A percentile compares a stretch with the other conserved stretches of the same genome.
Conservation (phyloP, 495 filamentous ascomycete species). For the Aspergillus conjunctus region DNA sequence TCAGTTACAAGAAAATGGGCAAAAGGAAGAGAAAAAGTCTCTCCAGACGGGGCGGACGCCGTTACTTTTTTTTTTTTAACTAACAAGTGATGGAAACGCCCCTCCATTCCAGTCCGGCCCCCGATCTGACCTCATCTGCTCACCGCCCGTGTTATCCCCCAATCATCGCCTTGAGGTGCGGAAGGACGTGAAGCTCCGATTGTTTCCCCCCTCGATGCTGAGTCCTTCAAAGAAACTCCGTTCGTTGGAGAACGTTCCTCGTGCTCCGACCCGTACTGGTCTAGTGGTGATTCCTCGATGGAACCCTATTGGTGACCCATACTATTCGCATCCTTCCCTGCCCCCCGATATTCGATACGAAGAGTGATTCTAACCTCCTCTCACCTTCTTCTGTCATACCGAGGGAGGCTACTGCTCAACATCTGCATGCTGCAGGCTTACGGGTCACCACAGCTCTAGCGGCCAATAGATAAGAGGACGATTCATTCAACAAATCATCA, state of each 20-base stretch:
- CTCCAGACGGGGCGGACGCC: not conserved
- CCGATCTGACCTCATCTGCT: constrained; percentile 14
- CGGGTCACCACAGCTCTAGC: not conserved
- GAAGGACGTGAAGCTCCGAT: not conserved
- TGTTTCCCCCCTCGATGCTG: not conserved
- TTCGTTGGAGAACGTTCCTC: too few species aligned
- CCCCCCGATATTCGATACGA: too few species aligned
- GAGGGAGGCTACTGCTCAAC: not conserved
- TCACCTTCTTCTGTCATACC: not conserved
- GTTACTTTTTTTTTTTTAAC: not conserved
- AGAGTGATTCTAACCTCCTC: too few species aligned
- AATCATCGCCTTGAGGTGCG: not conserved
- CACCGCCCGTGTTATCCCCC: constrained; percentile 12
- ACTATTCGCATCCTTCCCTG: too few species aligned
- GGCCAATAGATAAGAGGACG: constrained; percentile 2
- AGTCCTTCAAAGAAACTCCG: too few species aligned
- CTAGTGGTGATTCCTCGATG: too few species aligned
- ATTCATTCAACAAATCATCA: not conserved
- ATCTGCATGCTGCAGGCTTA: constrained; percentile 1
- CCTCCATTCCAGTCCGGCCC: constrained; percentile 2
- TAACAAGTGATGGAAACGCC: constrained; percentile 2
- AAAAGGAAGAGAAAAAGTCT: constrained; percentile 12
- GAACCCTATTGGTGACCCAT: too few species aligned
- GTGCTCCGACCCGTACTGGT: too few species aligned
- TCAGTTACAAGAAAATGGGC: not conserved